phyloP scores from a whole-genome alignment of 2,329 filamentous ascomycete genomes.

The Hortaea werneckii region DNA sequence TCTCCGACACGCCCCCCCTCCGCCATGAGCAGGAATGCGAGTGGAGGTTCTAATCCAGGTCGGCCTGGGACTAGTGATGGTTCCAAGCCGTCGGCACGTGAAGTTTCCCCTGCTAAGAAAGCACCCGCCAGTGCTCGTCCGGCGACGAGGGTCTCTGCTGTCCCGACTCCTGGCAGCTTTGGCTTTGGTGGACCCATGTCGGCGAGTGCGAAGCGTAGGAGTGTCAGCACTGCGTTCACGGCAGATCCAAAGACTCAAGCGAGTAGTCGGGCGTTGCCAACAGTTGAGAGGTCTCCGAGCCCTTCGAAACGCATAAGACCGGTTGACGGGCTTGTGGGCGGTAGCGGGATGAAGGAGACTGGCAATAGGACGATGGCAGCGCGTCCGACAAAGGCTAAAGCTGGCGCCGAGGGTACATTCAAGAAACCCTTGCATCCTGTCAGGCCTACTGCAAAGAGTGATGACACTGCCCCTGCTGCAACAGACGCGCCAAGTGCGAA shows the following conservation, averaged over 20 bases:
- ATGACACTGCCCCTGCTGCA: background rate
- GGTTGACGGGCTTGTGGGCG: background rate
- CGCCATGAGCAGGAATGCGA: conserved; percentile 42
- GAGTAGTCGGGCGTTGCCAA: conserved; percentile 3
- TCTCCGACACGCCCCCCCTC: conserved; percentile 55
- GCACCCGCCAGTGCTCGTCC: conserved; percentile 26
- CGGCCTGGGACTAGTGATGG: conserved; percentile 39
- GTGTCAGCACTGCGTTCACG: conserved; percentile 17
- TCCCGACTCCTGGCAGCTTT: conserved; percentile 9
- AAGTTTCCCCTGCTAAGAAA: conserved; percentile 27
- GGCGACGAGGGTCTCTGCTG: conserved; percentile 9
- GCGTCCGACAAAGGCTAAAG: conserved; percentile 19
- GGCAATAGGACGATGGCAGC: conserved; percentile 28
- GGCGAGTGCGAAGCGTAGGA: conserved; percentile 12
- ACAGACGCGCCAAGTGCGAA: conserved; percentile 7
- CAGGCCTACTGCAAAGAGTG: background rate
- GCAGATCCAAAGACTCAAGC: conserved; percentile 11
- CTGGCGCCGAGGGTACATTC: conserved; percentile 10
- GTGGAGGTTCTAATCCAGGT: conserved; percentile 29
- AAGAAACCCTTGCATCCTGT: too few species aligned
- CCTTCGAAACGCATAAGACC: conserved; percentile 7
- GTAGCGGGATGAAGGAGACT: background rate
- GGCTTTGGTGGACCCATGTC: conserved; percentile 9
- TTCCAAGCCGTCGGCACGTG: conserved; percentile 14
- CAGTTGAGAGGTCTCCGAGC: conserved; percentile 6